These are phyloP conservation scores for Trypanosoma caninum DNA, from an alignment of 208 protist genomes.

Conservation along the genomic window DNA sequence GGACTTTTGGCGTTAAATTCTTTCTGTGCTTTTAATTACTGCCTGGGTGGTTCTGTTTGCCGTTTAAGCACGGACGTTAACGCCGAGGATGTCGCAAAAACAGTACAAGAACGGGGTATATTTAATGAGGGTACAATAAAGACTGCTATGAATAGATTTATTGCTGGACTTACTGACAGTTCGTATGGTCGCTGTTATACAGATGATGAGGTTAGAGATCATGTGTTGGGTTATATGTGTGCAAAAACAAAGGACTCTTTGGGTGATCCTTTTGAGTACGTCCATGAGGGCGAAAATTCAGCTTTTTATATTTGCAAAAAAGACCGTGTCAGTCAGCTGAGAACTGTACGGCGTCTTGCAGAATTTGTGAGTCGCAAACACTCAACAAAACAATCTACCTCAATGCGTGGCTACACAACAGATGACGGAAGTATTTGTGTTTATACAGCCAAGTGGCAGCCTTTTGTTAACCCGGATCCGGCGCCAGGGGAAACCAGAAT, in stretches of 20 bases:
- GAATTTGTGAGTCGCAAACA: constrained; percentile 39
- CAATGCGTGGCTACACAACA: constrained; percentile 57
- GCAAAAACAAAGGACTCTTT: constrained; percentile 45
- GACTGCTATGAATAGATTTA: constrained; percentile 32
- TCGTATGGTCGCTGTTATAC: constrained; percentile 48
- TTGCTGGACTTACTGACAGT: constrained; percentile 38
- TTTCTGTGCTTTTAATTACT: no score
- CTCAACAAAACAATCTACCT: constrained; percentile 19
- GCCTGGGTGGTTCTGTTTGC: not conserved
- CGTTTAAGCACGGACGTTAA: constrained; percentile 10
- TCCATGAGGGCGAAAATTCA: constrained; percentile 37
- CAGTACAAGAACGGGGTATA: constrained; percentile 32
- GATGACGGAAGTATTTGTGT: constrained; percentile 47
- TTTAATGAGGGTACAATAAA: constrained; percentile 49
- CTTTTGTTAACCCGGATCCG: constrained; percentile 37
- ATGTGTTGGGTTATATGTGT: constrained; percentile 63
- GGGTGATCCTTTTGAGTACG: constrained; percentile 66
- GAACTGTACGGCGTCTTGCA: constrained; percentile 56
- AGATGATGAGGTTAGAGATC: constrained; percentile 37
- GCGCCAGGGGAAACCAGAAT: constrained; percentile 30
- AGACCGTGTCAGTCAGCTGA: constrained; percentile 33
- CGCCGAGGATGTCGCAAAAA: constrained; percentile 27
- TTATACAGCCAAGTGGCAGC: constrained; percentile 48
- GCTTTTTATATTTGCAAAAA: constrained; percentile 81
- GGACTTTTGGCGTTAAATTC: no score